Percentiles rank a stretch among this genome's conserved stretches.
Evolutionary conservation across 345 rosid genomes (phyloP).

Genomic region (Gossypium ekmanianum): DNA sequence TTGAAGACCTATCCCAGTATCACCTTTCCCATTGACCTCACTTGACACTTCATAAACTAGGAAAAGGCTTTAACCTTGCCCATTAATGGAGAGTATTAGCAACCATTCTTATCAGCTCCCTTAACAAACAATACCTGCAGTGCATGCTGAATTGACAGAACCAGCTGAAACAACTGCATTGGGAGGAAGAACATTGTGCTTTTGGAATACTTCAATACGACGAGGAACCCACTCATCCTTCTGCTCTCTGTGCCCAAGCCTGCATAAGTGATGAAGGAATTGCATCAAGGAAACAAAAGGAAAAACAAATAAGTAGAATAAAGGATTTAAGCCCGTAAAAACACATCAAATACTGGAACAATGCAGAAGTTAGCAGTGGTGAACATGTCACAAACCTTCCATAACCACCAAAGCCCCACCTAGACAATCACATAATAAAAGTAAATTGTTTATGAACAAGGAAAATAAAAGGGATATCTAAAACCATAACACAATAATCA

Average conservation of each 20-base stretch:
- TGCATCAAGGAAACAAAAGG: neutral
- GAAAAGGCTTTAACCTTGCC: neutral
- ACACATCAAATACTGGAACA: neutral
- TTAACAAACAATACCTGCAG: constrained; percentile 61
- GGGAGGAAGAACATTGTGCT: constrained; percentile 69
- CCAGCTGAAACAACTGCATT: constrained; percentile 86
- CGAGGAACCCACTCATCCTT: constrained; percentile 98
- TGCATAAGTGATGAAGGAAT: constrained; percentile 29
- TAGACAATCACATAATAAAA: constrained; percentile 30
- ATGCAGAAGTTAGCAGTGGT: neutral
- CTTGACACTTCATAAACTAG: neutral
- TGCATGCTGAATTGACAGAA: constrained; percentile 77
- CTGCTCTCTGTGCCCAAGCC: constrained; percentile 99
- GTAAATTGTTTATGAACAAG: constrained; percentile 16
- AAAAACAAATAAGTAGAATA: constrained; percentile 7
- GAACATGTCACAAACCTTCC: constrained; percentile 65
- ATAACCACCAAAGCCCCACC: constrained; percentile 99
- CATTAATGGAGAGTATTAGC: neutral
- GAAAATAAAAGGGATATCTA: constrained; percentile 9
- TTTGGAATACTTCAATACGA: constrained; percentile 75
- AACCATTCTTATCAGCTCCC: neutral
- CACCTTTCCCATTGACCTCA: neutral
- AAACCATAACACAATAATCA: neutral
- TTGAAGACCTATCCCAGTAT: neutral
- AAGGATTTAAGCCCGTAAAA: neutral